Conservation (phyloP, 2,329 filamentous ascomycete species). For the Capronia epimyces region DNA sequence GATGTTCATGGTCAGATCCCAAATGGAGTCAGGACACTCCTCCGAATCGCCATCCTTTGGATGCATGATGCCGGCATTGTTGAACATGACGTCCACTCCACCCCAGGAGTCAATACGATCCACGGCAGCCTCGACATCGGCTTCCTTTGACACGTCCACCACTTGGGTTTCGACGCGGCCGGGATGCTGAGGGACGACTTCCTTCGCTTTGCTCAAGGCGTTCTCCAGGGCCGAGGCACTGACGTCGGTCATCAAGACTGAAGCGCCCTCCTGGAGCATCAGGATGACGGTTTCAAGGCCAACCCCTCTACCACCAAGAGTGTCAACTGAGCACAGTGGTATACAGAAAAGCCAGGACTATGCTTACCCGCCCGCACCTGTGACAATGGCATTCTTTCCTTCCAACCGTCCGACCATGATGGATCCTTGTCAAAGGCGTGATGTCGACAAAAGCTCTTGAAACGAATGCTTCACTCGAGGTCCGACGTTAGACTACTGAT, state of each 20-base stretch:
- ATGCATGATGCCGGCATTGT: conserved; percentile 98
- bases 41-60: conserved; percentile 71
- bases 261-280: conserved; percentile 81
- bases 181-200: conserved; percentile 58
- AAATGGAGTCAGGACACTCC: conserved; percentile 81
- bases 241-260: conserved; percentile 78
- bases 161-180: conserved; percentile 46
- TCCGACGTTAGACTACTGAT: too few relatives aligned
- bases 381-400: conserved; percentile 56
- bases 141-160: conserved; percentile 77
- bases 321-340: neutral
- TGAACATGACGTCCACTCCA: conserved; percentile 87
- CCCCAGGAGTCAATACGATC: conserved; percentile 74
- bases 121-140: conserved; percentile 67
- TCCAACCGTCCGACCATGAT: conserved; percentile 44
- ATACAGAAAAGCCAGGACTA: conserved; percentile 36
- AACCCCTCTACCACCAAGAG: conserved; percentile 53
- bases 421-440: conserved; percentile 65
- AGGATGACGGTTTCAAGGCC: conserved; percentile 86
- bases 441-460: too few relatives aligned
- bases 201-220: conserved; percentile 66
- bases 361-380: conserved; percentile 43
- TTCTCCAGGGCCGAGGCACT: conserved; percentile 70
- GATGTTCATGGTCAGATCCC: conserved; percentile 87
- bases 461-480: too few relatives aligned